Base-by-base conservation (phyloP, 106 monocot genomes). In the Iris macrosiphon region DNA sequence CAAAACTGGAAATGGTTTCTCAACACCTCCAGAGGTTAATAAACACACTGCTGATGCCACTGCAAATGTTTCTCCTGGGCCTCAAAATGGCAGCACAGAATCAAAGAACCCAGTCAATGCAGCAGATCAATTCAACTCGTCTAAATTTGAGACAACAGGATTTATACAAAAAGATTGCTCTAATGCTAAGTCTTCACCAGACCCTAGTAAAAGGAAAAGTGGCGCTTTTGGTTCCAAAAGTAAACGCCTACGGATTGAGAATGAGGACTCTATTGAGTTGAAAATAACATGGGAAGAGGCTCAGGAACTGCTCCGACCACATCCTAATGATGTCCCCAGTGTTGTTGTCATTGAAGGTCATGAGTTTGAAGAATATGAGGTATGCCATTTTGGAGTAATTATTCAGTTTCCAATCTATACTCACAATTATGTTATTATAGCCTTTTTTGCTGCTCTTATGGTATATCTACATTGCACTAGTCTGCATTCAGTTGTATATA, bases 331-430 rank as follows among this genome's bases (percentile, higher is more conserved):
- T 55, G 45, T 50, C 63, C 75, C 78, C 22, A 66, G 54, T 53
- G 48, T 88, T 57, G 70, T 74, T 8, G 52, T 84, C 2, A 69
- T 88, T 64, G 93, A 93, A 22, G 93, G 93, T 20, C 62, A 75
- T 75, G 87, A 93, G 53, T 65, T 93, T 73, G 93, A 93, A 50
- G 93, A 93, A 81, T 93, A 75, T 50, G 75, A 87, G 88, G 93
- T 93, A 72, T 45, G 34, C 34, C 34, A 6, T n/a, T n/a, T n/a
- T n/a, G n/a, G n/a, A n/a, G n/a, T n/a, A n/a, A n/a, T n/a, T n/a
- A n/a, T n/a, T n/a, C n/a, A n/a, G n/a, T n/a, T n/a, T n/a, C 13
- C 43, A 43, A 43, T 43, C 5, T 7, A 7, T 38, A n/a, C n/a
- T n/a, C n/a, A n/a, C n/a, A n/a, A n/a, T n/a, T n/a, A n/a, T n/a